Base-by-base conservation (phyloP, 2,329 filamentous ascomycete species). In the Fusarium sp. region DNA sequence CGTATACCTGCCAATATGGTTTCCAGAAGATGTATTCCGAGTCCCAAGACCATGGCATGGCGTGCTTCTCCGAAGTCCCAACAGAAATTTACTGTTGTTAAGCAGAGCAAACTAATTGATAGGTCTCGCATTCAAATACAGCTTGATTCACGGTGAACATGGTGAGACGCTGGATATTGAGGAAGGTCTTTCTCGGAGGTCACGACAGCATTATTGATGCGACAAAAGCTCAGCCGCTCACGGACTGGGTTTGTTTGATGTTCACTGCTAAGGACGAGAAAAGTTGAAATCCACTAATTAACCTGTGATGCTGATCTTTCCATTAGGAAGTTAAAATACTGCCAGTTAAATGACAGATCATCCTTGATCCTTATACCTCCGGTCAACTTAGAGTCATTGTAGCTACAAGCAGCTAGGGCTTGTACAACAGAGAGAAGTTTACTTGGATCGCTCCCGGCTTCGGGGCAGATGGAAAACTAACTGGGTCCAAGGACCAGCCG, bases 401-500 rank as follows among this genome's bases (percentile, higher is more conserved):
- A 43, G 18, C 27, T 48, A 42, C 30, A 12, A 48, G 47, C 21
- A 32, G 18, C 47, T 42, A 48, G 18, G 46, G 41, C 37, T 64
- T 49, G 20, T 42, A 51, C 55, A 28, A 42, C 23, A 42, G 27
- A 37, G 30, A 63, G 50, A 67, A 47, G 45, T 62, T 45, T 43
- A 63, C 32, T 18, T 16, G 16, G 16, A 34, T 34, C 32, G 16
- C 32, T 34, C 32, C 32, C 16, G 32, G 32, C 9, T 28, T 45
- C 41, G 32, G 46, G 55, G 46, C 25, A 21, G 53, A 34, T 47
- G 37, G 23, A 34, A 28, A 32, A 55, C 61, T 25, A 20, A 45
- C 28, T 48, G 53, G 46, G 53, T 20, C 30, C 25, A 54, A 30
- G 37, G 28, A 40, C 20, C 40, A 49, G 37, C 23, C 40, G 42